phyloP scores from a whole-genome alignment of 2,329 filamentous ascomycete genomes.

The Penicillium palitans region DNA sequence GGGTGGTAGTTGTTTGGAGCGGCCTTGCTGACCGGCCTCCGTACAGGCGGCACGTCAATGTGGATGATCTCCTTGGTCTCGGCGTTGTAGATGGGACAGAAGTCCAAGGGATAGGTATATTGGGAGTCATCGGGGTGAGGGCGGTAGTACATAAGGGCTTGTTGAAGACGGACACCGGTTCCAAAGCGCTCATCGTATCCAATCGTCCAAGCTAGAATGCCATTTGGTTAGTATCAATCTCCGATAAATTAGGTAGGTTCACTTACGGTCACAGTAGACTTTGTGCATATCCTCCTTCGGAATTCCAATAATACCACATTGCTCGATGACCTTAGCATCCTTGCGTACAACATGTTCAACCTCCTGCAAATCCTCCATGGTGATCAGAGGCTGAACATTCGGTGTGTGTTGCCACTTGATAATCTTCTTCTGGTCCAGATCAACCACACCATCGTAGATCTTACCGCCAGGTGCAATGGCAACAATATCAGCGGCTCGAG shows the following conservation, averaged over 20 bases:
- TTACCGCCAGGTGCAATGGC: constrained; percentile 76
- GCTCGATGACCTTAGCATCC: constrained; percentile 85
- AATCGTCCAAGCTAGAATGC: constrained; percentile 74
- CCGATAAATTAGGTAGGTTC: not conserved
- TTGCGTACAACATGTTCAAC: constrained; percentile 75
- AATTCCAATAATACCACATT: constrained; percentile 81
- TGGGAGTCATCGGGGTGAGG: constrained; percentile 82
- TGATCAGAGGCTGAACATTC: constrained; percentile 84
- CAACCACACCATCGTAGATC: constrained; percentile 79
- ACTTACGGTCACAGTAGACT: constrained; percentile 83
- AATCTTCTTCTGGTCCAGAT: constrained; percentile 67
- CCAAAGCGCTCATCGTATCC: constrained; percentile 91
- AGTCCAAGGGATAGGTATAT: constrained; percentile 89
- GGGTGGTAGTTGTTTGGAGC: constrained; percentile 78
- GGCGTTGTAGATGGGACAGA: constrained; percentile 87
- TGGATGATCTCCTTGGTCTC: constrained; percentile 75
- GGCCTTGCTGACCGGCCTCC: constrained; percentile 71
- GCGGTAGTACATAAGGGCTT: constrained; percentile 94
- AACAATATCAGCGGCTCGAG: constrained; percentile 76
- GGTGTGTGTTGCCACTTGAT: constrained; percentile 72
- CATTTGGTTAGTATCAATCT: constrained; percentile 7
- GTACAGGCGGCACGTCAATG: constrained; percentile 78
- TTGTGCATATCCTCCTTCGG: constrained; percentile 85
- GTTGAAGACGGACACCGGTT: constrained; percentile 74
- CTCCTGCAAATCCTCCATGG: constrained; percentile 81